phyloP scores from a whole-genome alignment of 805 yeast species.

The Candida vartiovaarae region DNA sequence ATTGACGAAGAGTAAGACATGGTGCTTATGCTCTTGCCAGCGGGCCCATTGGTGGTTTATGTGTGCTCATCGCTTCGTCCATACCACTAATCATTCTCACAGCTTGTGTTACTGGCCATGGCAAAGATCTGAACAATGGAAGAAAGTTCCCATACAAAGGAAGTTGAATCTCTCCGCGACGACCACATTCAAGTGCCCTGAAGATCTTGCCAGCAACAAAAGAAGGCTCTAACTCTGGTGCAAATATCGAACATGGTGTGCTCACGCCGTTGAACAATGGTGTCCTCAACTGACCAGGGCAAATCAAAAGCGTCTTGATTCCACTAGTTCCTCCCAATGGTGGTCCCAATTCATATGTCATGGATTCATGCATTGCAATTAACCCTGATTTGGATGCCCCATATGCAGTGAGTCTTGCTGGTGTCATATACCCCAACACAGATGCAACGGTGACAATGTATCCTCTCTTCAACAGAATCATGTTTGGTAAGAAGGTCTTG shows the following conservation, averaged over 20 bases:
- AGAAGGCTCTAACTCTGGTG: constrained; percentile 73
- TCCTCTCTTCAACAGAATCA: constrained; percentile 58
- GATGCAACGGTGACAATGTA: constrained; percentile 78
- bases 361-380: constrained; percentile 76
- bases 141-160: constrained; percentile 75
- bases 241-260: constrained; percentile 69
- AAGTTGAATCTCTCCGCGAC: constrained; percentile 57
- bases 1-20: constrained; percentile 25
- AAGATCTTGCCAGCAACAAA: constrained; percentile 57
- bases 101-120: constrained; percentile 53
- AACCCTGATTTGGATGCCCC: constrained; percentile 90
- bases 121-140: constrained; percentile 64
- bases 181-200: constrained; percentile 49
- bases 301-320: constrained; percentile 65
- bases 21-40: not conserved
- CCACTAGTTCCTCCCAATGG: constrained; percentile 35
- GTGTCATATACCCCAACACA: constrained; percentile 77
- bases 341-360: constrained; percentile 61
- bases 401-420: constrained; percentile 68
- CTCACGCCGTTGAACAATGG: constrained; percentile 62
- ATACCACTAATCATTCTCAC: constrained; percentile 38
- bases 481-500: constrained; percentile 65
- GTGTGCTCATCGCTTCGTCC: constrained; percentile 33
- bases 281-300: constrained; percentile 86
- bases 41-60: not conserved